Conservation (phyloP, 176 grass and related monocot genomes). For the Olyra latifolia region DNA sequence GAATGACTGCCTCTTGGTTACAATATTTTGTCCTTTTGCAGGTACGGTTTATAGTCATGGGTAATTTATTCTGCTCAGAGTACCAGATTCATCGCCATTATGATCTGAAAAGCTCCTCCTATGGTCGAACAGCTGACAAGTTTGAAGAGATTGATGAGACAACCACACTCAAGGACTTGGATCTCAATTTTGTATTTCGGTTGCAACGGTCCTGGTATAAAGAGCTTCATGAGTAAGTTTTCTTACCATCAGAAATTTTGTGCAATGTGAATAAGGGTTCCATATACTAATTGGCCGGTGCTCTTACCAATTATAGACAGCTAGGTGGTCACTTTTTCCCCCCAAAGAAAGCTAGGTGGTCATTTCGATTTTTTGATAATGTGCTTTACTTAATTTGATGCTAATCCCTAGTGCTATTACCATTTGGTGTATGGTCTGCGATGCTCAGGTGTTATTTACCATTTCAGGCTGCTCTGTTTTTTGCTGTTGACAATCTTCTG, state of each 20-base stretch:
- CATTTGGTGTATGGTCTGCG: background rate
- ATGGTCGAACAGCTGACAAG: slow-evolving; percentile 74
- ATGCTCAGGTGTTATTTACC: background rate
- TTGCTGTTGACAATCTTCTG: slow-evolving; percentile 58
- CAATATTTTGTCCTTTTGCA: background rate
- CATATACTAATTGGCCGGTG: background rate
- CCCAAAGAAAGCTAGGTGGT: background rate
- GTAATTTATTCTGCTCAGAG: slow-evolving; percentile 36
- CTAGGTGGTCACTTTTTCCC: no score
- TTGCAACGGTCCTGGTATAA: slow-evolving; percentile 60
- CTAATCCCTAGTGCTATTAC: background rate
- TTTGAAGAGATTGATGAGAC: slow-evolving; percentile 77
- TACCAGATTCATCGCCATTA: slow-evolving; percentile 78
- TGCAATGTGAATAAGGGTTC: background rate
- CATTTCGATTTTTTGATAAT: background rate
- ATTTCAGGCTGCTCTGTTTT: slow-evolving; percentile 58
- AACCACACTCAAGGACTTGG: slow-evolving; percentile 88
- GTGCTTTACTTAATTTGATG: background rate
- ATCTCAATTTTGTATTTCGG: slow-evolving; percentile 81
- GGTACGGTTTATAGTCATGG: slow-evolving; percentile 32
- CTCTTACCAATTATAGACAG: no score
- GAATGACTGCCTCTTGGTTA: background rate
- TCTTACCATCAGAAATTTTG: background rate
- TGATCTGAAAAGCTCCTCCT: slow-evolving; percentile 89
- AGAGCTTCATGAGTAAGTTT: slow-evolving; percentile 68